Base-by-base conservation (phyloP, 331 rosid genomes). In the Quercus tomentella region DNA sequence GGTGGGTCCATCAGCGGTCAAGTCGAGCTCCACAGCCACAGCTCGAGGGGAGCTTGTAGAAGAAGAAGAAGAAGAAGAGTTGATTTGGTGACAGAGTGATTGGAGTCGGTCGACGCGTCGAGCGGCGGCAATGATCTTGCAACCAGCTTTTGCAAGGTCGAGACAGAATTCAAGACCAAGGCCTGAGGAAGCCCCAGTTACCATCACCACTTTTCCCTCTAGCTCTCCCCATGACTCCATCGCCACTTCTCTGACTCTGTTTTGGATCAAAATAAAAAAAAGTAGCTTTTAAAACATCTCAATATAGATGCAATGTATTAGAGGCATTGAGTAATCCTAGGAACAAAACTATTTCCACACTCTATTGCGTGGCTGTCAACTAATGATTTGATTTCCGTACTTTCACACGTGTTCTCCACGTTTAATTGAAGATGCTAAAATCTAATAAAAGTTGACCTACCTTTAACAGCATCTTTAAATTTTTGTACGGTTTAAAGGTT, bases 181-280 rank as follows among this genome's bases (percentile, higher is more conserved):
- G 1, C 96, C 97, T n/a, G 97, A 49, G 1, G 98, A 93, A 6
- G 96, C 96, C 22, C 98, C 96, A 60, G 97, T 93, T 43, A 93
- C 91, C 89, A 93, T 56, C 18, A 93, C 94, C 1, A 93, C 97
- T 79, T 94, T 94, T 17, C 89, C 94, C 15, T 56, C 37, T 1
- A 94, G 90, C 33, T n/a, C 28, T 76, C 72, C 79, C 97, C 96
- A 89, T 1, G 92, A 94, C 66, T 88, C 97, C 20, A 92, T 56
- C 28, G 83, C 83, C 90, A 86, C 87, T n/a, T 54, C 54, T 49
- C 54, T 41, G 45, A 41, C 45, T 49, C 54, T 49, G 54, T 49
- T 49, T 49, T 14, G 12, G 45, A 41, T 41, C 2, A 2, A 2
- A 8, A 7, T 0, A 7, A 7, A 37, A 7, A 37, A 0, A 41